These are phyloP conservation scores for Fusarium verrucosum DNA, from an alignment of 2,329 filamentous ascomycete species.

Conservation along the genomic window DNA sequence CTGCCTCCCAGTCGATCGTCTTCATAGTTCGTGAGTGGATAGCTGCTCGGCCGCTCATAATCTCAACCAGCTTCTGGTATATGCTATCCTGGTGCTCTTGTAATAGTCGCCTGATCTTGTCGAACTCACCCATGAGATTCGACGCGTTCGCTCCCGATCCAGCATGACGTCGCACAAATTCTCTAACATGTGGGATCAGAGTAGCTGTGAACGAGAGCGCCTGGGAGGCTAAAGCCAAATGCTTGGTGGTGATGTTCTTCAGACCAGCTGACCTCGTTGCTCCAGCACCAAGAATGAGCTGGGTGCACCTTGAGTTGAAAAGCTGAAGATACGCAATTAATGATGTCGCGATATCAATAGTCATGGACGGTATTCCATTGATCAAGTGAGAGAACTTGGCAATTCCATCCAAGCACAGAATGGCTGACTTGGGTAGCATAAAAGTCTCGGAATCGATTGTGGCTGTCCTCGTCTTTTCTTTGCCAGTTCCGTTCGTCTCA, in stretches of 20 bases:
- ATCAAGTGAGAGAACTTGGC: conserved; percentile 85
- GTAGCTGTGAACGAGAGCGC: conserved; percentile 87
- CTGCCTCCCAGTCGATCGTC: conserved; percentile 76
- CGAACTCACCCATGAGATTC: conserved; percentile 80
- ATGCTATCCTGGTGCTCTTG: conserved; percentile 93
- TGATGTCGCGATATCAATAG: conserved; percentile 79
- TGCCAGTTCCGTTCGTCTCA: conserved; percentile 61
- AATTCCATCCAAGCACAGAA: conserved; percentile 82
- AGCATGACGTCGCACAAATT: conserved; percentile 85
- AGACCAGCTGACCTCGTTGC: conserved; percentile 88
- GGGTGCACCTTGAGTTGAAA: conserved; percentile 96
- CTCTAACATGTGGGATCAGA: conserved; percentile 87
- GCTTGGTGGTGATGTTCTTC: conserved; percentile 96
- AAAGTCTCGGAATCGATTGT: conserved; percentile 86
- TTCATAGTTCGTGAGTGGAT: conserved; percentile 79
- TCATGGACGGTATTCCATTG: conserved; percentile 87
- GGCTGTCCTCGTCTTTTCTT: conserved; percentile 75
- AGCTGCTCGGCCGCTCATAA: conserved; percentile 82
- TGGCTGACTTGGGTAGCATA: conserved; percentile 83
- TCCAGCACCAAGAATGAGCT: conserved; percentile 93
- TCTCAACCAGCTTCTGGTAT: conserved; percentile 91
- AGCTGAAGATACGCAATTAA: conserved; percentile 88
- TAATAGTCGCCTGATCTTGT: conserved; percentile 82
- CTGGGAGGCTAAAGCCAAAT: conserved; percentile 90
- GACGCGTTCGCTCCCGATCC: conserved; percentile 62